These are phyloP conservation scores for Leccinum fibrillosum DNA, from an alignment of 768 basidiomycete genomes.

Conservation along the genomic window DNA sequence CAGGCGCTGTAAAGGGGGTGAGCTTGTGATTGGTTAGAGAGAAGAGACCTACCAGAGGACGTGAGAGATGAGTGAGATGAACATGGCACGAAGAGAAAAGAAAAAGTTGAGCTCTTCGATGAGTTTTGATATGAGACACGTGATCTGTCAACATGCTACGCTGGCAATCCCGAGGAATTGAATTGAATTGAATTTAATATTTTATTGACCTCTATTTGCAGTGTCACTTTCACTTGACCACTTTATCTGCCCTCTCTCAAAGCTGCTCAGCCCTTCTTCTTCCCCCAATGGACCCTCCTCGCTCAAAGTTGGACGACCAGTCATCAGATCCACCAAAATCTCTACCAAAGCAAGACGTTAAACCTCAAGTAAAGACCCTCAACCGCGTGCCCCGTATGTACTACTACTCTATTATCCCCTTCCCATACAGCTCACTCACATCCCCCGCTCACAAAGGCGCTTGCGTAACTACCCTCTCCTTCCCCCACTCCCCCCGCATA, in stretches of 20 bases:
- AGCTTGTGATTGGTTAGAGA: neutral
- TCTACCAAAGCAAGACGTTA: constrained; percentile 58
- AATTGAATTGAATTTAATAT: neutral
- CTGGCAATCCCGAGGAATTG: neutral
- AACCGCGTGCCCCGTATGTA: constrained; percentile 84
- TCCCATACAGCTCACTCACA: constrained; percentile 13
- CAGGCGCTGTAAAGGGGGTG: constrained; percentile 46
- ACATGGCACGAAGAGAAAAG: constrained; percentile 13
- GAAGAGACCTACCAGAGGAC: constrained; percentile 40
- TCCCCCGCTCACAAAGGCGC: neutral
- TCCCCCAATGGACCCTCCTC: constrained; percentile 19
- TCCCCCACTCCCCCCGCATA: neutral
- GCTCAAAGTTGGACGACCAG: constrained; percentile 49
- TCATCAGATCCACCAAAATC: constrained; percentile 35
- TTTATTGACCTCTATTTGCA: constrained; percentile 17
- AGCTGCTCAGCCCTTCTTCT: constrained; percentile 32
- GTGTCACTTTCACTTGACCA: neutral
- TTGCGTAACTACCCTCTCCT: neutral
- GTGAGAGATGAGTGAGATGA: constrained; percentile 48
- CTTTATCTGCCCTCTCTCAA: constrained; percentile 26
- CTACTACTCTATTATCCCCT: constrained; percentile 8
- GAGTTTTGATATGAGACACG: neutral
- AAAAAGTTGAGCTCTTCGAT: neutral
- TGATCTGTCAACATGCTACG: neutral
- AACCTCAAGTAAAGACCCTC: constrained; percentile 72